phyloP scores from a whole-genome alignment of 495 filamentous ascomycete genomes.

The Aspergillus haitiensis region DNA sequence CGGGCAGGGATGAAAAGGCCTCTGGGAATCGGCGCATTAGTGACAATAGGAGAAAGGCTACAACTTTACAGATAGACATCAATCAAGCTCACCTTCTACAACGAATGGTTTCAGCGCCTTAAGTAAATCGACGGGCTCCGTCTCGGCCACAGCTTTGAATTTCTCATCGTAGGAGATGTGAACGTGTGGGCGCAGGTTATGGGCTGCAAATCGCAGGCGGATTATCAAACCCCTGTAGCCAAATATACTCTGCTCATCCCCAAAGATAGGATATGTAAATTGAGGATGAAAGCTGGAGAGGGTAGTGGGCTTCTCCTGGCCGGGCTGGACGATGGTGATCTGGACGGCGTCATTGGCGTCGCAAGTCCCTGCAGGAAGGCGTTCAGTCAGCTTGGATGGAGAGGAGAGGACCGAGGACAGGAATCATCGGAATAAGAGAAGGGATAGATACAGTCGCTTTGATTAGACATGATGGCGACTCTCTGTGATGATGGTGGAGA shows the following conservation, averaged over 20 bases:
- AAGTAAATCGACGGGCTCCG: conserved; percentile 64
- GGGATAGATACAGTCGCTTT: conserved; percentile 52
- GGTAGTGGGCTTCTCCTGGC: conserved; percentile 54
- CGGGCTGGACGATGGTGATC: conserved; percentile 66
- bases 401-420: not conserved
- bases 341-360: conserved; percentile 72
- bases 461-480: conserved; percentile 40
- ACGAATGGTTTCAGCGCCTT: conserved; percentile 66
- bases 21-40: conserved; percentile 39
- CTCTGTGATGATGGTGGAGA: conserved; percentile 6
- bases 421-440: not conserved
- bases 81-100: conserved; percentile 55
- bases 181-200: conserved; percentile 76
- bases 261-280: conserved; percentile 91
- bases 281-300: conserved; percentile 72
- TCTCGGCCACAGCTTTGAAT: conserved; percentile 71
- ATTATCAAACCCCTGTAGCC: conserved; percentile 81
- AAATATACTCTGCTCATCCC: conserved; percentile 85
- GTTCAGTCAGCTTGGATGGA: conserved; percentile 15
- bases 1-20: conserved; percentile 58
- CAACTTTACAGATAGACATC: too few relatives aligned
- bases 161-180: conserved; percentile 70
- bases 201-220: conserved; percentile 73
- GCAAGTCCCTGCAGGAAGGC: conserved; percentile 60
- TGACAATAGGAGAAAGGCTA: conserved; percentile 2